Base-by-base conservation (phyloP, 2,329 filamentous ascomycete genomes). In the Arthrobotrys entomopaga region DNA sequence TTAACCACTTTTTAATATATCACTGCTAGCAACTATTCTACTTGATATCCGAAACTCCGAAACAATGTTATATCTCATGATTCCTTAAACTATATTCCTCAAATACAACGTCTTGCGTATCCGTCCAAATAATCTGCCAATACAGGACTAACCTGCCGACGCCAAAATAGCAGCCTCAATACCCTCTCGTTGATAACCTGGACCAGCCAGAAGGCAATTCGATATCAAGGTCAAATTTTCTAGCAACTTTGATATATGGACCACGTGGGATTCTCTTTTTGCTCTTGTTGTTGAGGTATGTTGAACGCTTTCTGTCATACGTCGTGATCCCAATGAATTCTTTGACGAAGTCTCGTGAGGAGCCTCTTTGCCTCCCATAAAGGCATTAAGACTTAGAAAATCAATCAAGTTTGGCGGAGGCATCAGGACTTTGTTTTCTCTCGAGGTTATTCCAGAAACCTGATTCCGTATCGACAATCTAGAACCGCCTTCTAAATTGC, bases 391-490 rank as follows among this genome's bases (percentile, higher is more conserved):
- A 19, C 22, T 46, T 16, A 58, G 22, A 26, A 58, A 58, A 15
- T 58, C 54, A 2, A 58, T 46, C n/a, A 58, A 58, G 24, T 58
- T 43, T 43, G 54, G 15, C 16, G 54, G 54, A n/a, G 54, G 54
- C 40, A 58, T 43, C 10, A 16, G 8, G 2, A 19, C 11, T 5
- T 48, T 46, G 15, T 7, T 15, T 13, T 13, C 3, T 10, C 7
- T 3, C 13, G 20, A 19, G 43, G 24, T 40, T 15, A 20, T 20
- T n/a, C 19, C 16, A 16, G 19, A 3, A 19, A 24, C 10, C 22
- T 58, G 2, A 15, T 24, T 48, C 22, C 16, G 10, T 3, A 7
- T 34, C 29, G 29, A 10, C 6, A 34, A 34, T 34, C 5, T 10
- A 10, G 10, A 7, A 6, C 29, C 10, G 29, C 29, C 29, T 5